Conservation (phyloP, 2,329 filamentous ascomycete genomes). For the Thelonectria olida region DNA sequence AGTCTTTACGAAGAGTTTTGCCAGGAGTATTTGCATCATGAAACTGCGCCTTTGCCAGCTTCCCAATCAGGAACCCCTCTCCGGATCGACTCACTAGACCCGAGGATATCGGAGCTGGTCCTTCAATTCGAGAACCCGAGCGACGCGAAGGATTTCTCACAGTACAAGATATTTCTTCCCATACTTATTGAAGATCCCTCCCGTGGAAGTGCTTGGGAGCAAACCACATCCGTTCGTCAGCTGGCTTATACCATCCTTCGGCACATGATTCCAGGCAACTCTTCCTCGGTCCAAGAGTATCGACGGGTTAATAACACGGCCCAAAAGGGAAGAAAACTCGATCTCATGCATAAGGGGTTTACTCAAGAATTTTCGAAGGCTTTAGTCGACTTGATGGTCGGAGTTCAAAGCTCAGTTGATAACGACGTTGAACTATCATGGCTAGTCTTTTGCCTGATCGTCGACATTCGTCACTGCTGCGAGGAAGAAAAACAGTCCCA, state of each 20-base stretch:
- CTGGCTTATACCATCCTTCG: conserved; percentile 63
- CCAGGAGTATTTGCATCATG: conserved; percentile 43
- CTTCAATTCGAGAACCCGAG: conserved; percentile 40
- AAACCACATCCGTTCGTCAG: conserved; percentile 58
- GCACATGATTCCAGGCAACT: conserved; percentile 25
- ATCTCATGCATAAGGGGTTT: conserved; percentile 20
- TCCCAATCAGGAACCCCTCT: conserved; percentile 18
- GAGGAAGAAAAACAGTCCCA: conserved; percentile 42
- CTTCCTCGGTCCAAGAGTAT: conserved; percentile 46
- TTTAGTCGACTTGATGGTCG: conserved; percentile 32
- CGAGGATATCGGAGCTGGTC: conserved; percentile 51
- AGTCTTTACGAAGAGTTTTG: conserved; percentile 43
- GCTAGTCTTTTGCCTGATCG: conserved; percentile 38
- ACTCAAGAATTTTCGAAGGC: conserved; percentile 23
- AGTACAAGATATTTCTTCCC: conserved; percentile 68
- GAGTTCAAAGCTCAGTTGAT: conserved; percentile 6
- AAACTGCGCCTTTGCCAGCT: conserved; percentile 28
- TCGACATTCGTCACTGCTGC: conserved; percentile 43
- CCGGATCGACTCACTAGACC: conserved; percentile 44
- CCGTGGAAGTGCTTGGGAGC: conserved; percentile 66
- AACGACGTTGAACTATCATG: conserved; percentile 27
- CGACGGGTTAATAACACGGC: conserved; percentile 44
- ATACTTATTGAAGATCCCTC: conserved; percentile 66
- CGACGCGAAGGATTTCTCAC: conserved; percentile 29
- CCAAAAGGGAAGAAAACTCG: conserved; percentile 42